phyloP scores from a whole-genome alignment of 306 rosid genomes.

The Clitoria ternatea region DNA sequence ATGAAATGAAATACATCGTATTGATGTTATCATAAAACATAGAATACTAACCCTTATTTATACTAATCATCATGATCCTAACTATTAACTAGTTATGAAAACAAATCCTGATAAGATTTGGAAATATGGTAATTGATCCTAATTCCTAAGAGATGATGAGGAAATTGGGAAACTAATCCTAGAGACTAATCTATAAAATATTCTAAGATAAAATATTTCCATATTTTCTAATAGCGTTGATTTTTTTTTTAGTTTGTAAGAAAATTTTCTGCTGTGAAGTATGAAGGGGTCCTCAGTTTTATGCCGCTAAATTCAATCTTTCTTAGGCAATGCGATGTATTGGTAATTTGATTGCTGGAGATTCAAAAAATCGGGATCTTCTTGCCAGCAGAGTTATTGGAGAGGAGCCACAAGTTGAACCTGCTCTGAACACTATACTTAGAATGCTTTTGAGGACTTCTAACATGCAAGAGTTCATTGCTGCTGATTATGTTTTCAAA shows the following conservation, averaged over 20 bases:
- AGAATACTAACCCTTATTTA: no score
- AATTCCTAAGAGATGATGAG: no score
- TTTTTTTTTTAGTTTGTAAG: slow-evolving; percentile 5
- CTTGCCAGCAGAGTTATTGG: slow-evolving; percentile 84
- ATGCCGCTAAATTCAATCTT: slow-evolving; percentile 7
- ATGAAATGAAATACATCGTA: no score
- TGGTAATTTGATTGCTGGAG: slow-evolving; percentile 78
- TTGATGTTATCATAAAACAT: no score
- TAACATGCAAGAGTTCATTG: slow-evolving; percentile 75
- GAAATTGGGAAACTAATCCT: no score
- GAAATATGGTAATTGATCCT: no score
- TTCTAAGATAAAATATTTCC: no score
- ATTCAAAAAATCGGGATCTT: slow-evolving; percentile 67
- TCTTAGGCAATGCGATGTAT: slow-evolving; percentile 76
- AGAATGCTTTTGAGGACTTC: slow-evolving; percentile 84
- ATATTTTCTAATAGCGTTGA: background rate
- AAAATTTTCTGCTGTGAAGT: background rate
- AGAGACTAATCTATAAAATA: no score
- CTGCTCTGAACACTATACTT: slow-evolving; percentile 82
- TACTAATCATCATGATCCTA: no score
- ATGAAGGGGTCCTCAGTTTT: slow-evolving; percentile 13
- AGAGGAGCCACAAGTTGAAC: slow-evolving; percentile 72
- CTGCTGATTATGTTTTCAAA: slow-evolving; percentile 85
- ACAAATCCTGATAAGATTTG: no score
- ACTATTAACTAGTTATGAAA: no score